Conservation (phyloP, 1,284 basidiomycete species). For the Spongispora temasekensis region DNA sequence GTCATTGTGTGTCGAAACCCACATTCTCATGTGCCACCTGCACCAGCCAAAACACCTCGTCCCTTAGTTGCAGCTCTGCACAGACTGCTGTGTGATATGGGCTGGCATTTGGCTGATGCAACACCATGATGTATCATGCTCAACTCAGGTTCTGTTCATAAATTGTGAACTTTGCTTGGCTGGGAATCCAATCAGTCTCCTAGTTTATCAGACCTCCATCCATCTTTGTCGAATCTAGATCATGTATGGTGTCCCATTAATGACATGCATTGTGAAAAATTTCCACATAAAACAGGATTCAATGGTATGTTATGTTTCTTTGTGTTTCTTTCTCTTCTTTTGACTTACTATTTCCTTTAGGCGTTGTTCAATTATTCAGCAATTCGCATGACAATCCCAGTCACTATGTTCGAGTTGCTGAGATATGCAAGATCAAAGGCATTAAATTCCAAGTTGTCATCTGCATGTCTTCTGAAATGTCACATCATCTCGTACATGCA, state of each 20-base stretch:
- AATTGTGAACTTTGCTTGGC: constrained; percentile 13
- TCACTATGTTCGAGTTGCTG: constrained; percentile 14
- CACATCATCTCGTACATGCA: background rate
- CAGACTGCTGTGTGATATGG: background rate
- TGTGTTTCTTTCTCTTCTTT: background rate
- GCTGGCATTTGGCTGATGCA: constrained; percentile 30
- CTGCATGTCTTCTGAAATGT: constrained; percentile 8
- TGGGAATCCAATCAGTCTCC: constrained; percentile 10
- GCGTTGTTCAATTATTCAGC: background rate
- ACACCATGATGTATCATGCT: constrained; percentile 25
- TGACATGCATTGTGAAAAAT: constrained; percentile 5
- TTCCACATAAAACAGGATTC: constrained; percentile 26
- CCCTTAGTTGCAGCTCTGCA: constrained; percentile 2
- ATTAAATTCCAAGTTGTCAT: constrained; percentile 1
- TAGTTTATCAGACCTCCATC: constrained; percentile 26
- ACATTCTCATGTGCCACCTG: constrained; percentile 17
- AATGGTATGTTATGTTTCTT: constrained; percentile 10
- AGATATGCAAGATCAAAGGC: background rate
- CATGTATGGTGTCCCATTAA: constrained; percentile 24
- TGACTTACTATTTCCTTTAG: background rate
- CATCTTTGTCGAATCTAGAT: constrained; percentile 29
- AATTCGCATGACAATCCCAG: background rate
- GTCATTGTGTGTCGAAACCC: constrained; percentile 20
- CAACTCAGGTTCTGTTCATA: constrained; percentile 24
- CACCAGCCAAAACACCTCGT: constrained; percentile 11